Evolutionary conservation across 805 yeast genomes (phyloP), one percentile per base, ranked within the genome.

Genomic region (Saturnispora bothae): DNA sequence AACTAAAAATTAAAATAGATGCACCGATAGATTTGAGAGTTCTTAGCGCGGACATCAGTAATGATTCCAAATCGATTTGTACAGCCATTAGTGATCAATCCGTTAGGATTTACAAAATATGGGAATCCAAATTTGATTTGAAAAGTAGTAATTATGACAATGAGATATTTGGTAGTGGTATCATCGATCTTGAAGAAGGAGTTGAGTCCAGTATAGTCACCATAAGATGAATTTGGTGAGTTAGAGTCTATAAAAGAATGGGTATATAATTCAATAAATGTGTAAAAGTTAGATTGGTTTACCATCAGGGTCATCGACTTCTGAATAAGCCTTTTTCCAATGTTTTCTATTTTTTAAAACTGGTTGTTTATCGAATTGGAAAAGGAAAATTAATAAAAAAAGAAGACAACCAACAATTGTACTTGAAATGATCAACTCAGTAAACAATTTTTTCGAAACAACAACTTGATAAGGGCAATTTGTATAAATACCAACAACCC

Each of bases 401-500:
- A 83, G 48, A 4, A 72, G 56, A 5, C 70, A 57, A 2, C 80
- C 71, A 20, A 82, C 72, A 1, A 71, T 68, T 8, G 73, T 61
- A n/a, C 79, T 74, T 0, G 94, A 86, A 0, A 80, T 69, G 17
- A 85, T 59, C 69, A 79, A 69, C 23, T 69, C 65, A 0, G 73
- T 71, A 45, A 83, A 78, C 36, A 71, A 72, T 36, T 74, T 64
- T 23, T 63, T 61, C 4, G 78, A 64, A 8, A 75, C 65, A 1
- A 69, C 67, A 33, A 63, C 63, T 40, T 71, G 73, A 53, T 86
- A 86, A 0, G 96, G 96, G 53, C 97, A 88, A 23, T 61, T 52
- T 0, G 89, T 78, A 43, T 72, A 66, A 0, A 84, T 73, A 0
- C 95, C 95, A 1, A 95, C 95, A 4, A 86, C 86, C 88, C 92